Evolutionary conservation across 345 rosid genomes (phyloP), one percentile per base, ranked within the genome.

Genomic region (Syzygium oleosum): DNA sequence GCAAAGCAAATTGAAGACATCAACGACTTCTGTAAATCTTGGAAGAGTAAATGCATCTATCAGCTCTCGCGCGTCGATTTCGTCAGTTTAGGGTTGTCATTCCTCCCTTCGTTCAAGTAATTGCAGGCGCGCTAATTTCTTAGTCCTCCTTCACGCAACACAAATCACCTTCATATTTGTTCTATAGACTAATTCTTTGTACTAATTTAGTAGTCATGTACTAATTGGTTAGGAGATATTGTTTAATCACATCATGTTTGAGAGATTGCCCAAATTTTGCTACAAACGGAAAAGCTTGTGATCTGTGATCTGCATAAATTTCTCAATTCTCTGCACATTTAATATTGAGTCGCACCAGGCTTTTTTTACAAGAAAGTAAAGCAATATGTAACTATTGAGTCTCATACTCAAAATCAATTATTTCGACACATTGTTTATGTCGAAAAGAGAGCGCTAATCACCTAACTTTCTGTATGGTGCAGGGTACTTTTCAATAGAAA

Each of bases 1-100:
- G 87, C 87, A 7, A 49, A 63, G 87, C 87, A 86, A 29, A 86
- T 86, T 9, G 87, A 86, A 21, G 87, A 86, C 21, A 85, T 85
- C 86, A 85, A 85, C 1, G 49, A 51, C 27, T 85, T 85, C 65
- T 54, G 86, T 65, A 34, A 0, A 52, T 54, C 86, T 29, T 85
- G 86, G 86, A 84, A 34, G 1, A 84, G 86, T 53, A 84, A 38
- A 84, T 84, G 86, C 86, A 84, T 84, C 63, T 84, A 53, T n/a
- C 86, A 31, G 27, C 29, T 52, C 46, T 85, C 63, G 27, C 63
- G 63, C n/a, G 16, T 85, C 22, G 63, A 85, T 85, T 85, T 85
- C 25, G n/a, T 85, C 65, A 53, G 86, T 46, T 34, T 85, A 43
- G 31, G 43, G 7, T 85, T 85, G 49, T 85, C 86, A 11, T 85